These are phyloP conservation scores for Endocladia muricata DNA, from an alignment of 31 red algal species.

Conservation along the genomic window DNA sequence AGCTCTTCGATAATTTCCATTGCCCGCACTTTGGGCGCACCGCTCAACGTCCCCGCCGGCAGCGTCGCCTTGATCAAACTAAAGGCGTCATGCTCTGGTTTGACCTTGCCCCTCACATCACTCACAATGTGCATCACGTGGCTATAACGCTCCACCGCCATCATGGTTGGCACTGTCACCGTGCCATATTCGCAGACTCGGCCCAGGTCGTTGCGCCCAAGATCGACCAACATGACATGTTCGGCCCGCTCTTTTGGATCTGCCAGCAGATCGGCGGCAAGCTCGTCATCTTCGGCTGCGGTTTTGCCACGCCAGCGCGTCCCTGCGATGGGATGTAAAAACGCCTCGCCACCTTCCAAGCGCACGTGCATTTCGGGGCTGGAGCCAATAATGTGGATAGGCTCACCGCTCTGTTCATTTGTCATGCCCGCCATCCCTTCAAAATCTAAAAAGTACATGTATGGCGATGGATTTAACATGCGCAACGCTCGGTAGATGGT, in stretches of 20 bases:
- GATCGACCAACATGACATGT: conserved; percentile 47
- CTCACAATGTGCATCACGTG: conserved; percentile 39
- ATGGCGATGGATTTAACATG: conserved; percentile 26
- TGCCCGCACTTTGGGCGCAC: conserved; percentile 34
- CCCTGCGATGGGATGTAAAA: conserved; percentile 1
- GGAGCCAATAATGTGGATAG: neutral
- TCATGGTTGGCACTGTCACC: conserved; percentile 6
- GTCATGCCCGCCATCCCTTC: neutral
- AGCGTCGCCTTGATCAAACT: conserved; percentile 11
- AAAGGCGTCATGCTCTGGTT: neutral
- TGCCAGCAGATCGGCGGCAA: neutral
- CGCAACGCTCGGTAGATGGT: conserved; percentile 6
- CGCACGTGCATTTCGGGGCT: conserved; percentile 4
- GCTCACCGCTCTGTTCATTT: too few relatives aligned
- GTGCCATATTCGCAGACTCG: neutral
- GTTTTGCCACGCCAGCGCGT: neutral
- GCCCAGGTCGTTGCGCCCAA: conserved; percentile 33
- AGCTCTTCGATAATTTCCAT: conserved; percentile 33
- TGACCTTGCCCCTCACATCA: conserved; percentile 14
- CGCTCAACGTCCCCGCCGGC: conserved; percentile 34
- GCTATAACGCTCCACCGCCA: conserved; percentile 24
- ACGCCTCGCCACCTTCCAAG: neutral
- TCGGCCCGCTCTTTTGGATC: conserved; percentile 35
- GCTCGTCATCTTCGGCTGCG: neutral
- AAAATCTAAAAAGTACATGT: conserved; percentile 8